Evolutionary conservation across 345 rosid species (phyloP), one percentile per base, ranked within the genome.

Genomic region (Linum lewisii): DNA sequence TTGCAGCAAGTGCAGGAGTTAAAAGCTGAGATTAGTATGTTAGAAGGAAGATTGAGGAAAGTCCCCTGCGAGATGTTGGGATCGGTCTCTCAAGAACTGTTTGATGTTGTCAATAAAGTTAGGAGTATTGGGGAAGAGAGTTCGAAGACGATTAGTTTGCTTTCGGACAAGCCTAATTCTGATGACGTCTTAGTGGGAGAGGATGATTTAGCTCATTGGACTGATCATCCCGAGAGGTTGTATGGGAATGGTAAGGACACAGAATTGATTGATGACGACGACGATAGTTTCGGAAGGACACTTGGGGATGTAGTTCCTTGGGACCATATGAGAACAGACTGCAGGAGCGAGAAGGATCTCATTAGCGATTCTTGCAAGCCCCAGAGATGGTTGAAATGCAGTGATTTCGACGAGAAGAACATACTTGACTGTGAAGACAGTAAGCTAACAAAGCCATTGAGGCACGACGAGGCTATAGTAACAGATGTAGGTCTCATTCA

Each of bases 261-360:
- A 5, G 89, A 84, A 37, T 75, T 89, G 81, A 83, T 89, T 29
- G 99, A 85, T 54, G 92, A 90, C 19, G 97, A 87, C 61, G 97
- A 85, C 5, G 97, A 90, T 65, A 84, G 96, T 74, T 93, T 93
- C 60, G 95, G 84, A 37, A 77, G 88, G 64, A 77, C 96, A 22
- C 97, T 93, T 60, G 92, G 86, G 76, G 95, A 87, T 74, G 97
- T 87, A 65, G 96, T 84, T 63, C 80, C 88, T 58, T 89, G 95
- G 99, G 97, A 81, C 50, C 87, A 85, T 59, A 85, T 93, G 67
- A 73, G 84, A 60, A 54, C 81, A 0, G 94, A 79, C 32, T 81
- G 87, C 76, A 69, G 86, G 69, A 73, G 84, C 57, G 85, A 74
- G 51, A 93, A 89, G 73, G 86, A 83, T 79, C 76, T 87, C 73